phyloP scores from a whole-genome alignment of 306 rosid species.

The Ormosia semicastrata region DNA sequence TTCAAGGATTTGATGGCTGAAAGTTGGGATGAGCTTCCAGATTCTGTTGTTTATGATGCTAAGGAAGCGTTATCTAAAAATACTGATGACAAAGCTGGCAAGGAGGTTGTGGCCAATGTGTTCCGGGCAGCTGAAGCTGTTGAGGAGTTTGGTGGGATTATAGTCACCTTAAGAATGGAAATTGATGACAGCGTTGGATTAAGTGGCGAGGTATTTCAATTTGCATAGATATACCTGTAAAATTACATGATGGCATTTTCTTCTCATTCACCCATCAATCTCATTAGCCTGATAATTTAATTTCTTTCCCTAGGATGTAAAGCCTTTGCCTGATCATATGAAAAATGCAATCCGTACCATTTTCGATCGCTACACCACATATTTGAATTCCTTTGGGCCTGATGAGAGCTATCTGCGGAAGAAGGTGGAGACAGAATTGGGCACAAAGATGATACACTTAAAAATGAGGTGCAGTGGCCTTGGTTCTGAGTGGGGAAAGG shows the following conservation, averaged over 20 bases:
- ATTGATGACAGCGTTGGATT: slow-evolving; percentile 78
- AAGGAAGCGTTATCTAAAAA: slow-evolving; percentile 62
- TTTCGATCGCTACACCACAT: slow-evolving; percentile 64
- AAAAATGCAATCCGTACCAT: slow-evolving; percentile 58
- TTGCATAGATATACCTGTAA: neutral
- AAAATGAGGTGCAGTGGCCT: slow-evolving; percentile 92
- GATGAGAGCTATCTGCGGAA: slow-evolving; percentile 79
- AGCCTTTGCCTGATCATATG: slow-evolving; percentile 60
- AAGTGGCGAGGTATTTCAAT: slow-evolving; percentile 75
- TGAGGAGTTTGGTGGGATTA: slow-evolving; percentile 78
- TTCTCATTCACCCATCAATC: neutral
- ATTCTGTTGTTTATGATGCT: slow-evolving; percentile 41
- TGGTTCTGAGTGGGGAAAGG: slow-evolving; percentile 94
- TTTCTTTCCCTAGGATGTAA: slow-evolving; percentile 52
- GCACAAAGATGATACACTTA: slow-evolving; percentile 80
- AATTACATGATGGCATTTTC: neutral
- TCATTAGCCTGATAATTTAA: slow-evolving; percentile 15
- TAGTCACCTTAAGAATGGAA: slow-evolving; percentile 67
- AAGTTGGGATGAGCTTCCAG: slow-evolving; percentile 65
- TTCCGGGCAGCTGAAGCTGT: slow-evolving; percentile 77
- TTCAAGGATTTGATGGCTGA: slow-evolving; percentile 89
- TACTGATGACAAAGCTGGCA: slow-evolving; percentile 70
- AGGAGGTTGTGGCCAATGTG: slow-evolving; percentile 62
- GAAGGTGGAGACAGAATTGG: slow-evolving; percentile 93
- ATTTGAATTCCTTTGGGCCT: slow-evolving; percentile 86